Percentiles rank a stretch among this genome's conserved stretches.
Evolutionary conservation across 1,284 basidiomycete genomes (phyloP).

Genomic region (Tremellales sp.): DNA sequence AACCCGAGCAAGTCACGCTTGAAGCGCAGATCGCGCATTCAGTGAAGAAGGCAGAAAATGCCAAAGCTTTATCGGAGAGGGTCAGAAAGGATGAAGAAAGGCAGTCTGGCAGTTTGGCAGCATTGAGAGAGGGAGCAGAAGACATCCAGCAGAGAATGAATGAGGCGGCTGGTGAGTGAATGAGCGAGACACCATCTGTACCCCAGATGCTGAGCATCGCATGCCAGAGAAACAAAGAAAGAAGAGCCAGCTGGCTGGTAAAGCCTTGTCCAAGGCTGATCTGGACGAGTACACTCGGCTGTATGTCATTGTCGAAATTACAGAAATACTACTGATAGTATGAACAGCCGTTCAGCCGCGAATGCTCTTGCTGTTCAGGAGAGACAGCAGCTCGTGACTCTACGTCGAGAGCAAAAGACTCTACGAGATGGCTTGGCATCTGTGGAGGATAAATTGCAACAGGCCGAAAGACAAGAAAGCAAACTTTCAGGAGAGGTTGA

Average conservation of each 20-base stretch:
- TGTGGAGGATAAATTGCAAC: conserved; percentile 59
- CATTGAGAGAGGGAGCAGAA: conserved; percentile 62
- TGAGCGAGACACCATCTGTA: no score
- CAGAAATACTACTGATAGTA: neutral
- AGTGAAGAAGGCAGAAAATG: conserved; percentile 69
- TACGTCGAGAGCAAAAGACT: conserved; percentile 79
- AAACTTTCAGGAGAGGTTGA: conserved; percentile 63
- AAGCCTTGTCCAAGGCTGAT: conserved; percentile 75
- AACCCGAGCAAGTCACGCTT: conserved; percentile 72
- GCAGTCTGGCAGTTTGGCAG: conserved; percentile 60
- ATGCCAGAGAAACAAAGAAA: conserved; percentile 69
- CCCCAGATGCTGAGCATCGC: conserved; percentile 3
- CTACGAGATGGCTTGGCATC: conserved; percentile 58
- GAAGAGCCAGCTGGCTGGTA: conserved; percentile 63
- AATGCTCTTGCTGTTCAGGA: conserved; percentile 77
- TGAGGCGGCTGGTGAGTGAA: conserved; percentile 64
- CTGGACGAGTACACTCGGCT: conserved; percentile 82
- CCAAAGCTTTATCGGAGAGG: conserved; percentile 60
- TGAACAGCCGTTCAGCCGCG: conserved; percentile 49
- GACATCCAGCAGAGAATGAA: conserved; percentile 67
- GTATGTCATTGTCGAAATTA: conserved; percentile 52
- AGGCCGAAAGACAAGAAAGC: conserved; percentile 59
- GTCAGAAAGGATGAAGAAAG: conserved; percentile 66
- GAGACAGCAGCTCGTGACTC: conserved; percentile 76
- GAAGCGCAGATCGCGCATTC: conserved; percentile 87